phyloP scores from a whole-genome alignment of 768 basidiomycete species.

The Rhodotorula sphaerocarpa region DNA sequence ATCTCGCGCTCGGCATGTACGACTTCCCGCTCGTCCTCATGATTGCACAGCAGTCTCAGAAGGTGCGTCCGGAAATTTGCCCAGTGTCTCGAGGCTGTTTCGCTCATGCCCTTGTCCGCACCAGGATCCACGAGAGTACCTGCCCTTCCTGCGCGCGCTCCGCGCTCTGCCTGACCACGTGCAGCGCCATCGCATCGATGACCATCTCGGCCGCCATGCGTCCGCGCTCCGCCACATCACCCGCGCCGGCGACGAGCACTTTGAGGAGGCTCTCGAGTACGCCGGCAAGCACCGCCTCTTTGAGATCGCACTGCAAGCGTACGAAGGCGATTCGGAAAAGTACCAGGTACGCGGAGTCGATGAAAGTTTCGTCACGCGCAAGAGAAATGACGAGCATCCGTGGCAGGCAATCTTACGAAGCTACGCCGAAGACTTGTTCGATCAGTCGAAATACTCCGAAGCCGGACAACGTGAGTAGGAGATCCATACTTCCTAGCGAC shows the following conservation, averaged over 20 bases:
- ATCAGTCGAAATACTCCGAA: conserved; percentile 69
- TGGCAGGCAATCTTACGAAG: conserved; percentile 34
- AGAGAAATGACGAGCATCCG: too few species aligned
- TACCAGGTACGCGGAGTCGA: conserved; percentile 13
- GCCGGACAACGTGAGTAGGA: conserved; percentile 62
- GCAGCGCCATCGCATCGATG: conserved; percentile 84
- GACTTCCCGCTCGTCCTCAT: conserved; percentile 91
- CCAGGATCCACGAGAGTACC: conserved; percentile 93
- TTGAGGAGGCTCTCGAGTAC: conserved; percentile 72
- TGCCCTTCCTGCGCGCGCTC: conserved; percentile 89
- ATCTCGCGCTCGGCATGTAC: conserved; percentile 96
- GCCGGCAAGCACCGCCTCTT: conserved; percentile 70
- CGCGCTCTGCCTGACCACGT: conserved; percentile 69
- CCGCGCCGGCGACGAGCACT: conserved; percentile 63
- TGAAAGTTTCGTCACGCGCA: too few species aligned
- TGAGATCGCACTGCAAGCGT: conserved; percentile 63
- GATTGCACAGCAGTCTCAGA: conserved; percentile 94
- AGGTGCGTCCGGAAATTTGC: conserved; percentile 53
- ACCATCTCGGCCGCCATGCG: conserved; percentile 68
- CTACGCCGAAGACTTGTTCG: conserved; percentile 53
- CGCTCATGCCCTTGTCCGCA: background rate
- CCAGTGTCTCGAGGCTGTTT: background rate
- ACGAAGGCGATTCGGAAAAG: conserved; percentile 58
- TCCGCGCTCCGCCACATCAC: conserved; percentile 68
- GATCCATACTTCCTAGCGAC: background rate